phyloP scores from a whole-genome alignment of 2,329 filamentous ascomycete genomes.

The Pseudocercospora eumusae region DNA sequence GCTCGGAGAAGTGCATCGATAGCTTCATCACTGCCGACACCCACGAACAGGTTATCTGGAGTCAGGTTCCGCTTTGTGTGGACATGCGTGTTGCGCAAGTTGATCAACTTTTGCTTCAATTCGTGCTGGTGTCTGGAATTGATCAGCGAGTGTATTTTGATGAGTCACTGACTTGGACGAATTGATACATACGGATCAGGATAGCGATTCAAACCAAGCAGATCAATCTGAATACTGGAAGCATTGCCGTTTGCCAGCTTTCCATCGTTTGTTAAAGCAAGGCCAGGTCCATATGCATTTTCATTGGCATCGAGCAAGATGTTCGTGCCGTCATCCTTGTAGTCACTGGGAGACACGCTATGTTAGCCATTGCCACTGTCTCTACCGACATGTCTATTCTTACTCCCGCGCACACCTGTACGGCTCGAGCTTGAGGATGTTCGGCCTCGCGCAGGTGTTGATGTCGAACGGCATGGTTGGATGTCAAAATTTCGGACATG shows the following conservation, averaged over 20 bases:
- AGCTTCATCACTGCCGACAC: slow-evolving; percentile 93
- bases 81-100: slow-evolving; percentile 79
- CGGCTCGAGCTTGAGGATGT: slow-evolving; percentile 56
- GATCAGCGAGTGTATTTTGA: slow-evolving; percentile 15
- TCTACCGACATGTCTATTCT: slow-evolving; percentile 28
- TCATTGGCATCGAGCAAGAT: slow-evolving; percentile 97
- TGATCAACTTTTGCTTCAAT: slow-evolving; percentile 84
- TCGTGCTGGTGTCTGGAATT: slow-evolving; percentile 71
- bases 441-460: slow-evolving; percentile 53
- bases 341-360: slow-evolving; percentile 60
- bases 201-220: slow-evolving; percentile 85
- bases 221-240: slow-evolving; percentile 65
- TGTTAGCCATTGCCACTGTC: slow-evolving; percentile 25
- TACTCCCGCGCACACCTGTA: slow-evolving; percentile 59
- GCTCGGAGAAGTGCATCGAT: slow-evolving; percentile 92
- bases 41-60: slow-evolving; percentile 86
- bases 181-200: slow-evolving; percentile 69
- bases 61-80: slow-evolving; percentile 74
- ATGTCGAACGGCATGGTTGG: slow-evolving; percentile 49
- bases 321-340: slow-evolving; percentile 97
- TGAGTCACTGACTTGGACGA: slow-evolving; percentile 12
- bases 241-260: slow-evolving; percentile 50
- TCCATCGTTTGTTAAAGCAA: slow-evolving; percentile 56
- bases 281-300: slow-evolving; percentile 87
- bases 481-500: slow-evolving; percentile 20